A percentile compares a stretch with the other conserved stretches of the same genome.
Conservation (phyloP, 2,329 filamentous ascomycete species). For the Mycosphaerella arachidis region DNA sequence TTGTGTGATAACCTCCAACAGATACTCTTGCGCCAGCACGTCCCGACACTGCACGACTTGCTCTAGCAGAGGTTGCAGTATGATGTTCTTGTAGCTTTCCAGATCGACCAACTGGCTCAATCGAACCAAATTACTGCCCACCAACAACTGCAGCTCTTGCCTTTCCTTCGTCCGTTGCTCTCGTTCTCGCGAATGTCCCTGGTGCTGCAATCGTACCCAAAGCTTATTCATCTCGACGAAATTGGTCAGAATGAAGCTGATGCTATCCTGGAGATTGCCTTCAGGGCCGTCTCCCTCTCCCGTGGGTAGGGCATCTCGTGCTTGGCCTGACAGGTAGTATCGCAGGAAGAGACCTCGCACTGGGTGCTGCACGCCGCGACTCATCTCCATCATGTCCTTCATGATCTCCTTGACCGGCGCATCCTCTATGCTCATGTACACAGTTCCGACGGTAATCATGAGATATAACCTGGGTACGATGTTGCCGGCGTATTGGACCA, state of each 20-base stretch:
- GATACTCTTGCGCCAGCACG: conserved; percentile 93
- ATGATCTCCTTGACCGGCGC: conserved; percentile 99
- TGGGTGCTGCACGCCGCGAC: conserved; percentile 91
- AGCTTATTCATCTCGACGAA: conserved; percentile 99
- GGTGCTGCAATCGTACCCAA: conserved; percentile 95
- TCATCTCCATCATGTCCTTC: conserved; percentile 99
- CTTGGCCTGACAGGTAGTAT: conserved; percentile 94
- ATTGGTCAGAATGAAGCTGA: conserved; percentile 96
- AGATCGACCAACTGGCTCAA: conserved; percentile 93
- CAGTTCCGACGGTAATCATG: conserved; percentile 98
- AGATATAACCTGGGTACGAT: conserved; percentile 94
- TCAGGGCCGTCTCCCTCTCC: conserved; percentile 85
- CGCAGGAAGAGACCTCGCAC: conserved; percentile 91
- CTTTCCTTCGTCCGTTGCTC: conserved; percentile 91
- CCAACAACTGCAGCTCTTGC: conserved; percentile 89
- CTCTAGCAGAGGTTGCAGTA: conserved; percentile 82
- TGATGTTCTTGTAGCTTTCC: conserved; percentile 86
- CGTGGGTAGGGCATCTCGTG: conserved; percentile 78
- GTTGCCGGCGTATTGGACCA: conserved; percentile 97
- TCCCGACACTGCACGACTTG: conserved; percentile 98
- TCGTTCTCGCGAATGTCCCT: conserved; percentile 90
- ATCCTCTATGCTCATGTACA: conserved; percentile 98
- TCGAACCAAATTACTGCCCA: conserved; percentile 92
- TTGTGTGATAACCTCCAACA: conserved; percentile 96
- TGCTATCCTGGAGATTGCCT: conserved; percentile 92